Base-by-base conservation (phyloP, 2,329 filamentous ascomycete species). In the Thermothelomyces thermophilus region DNA sequence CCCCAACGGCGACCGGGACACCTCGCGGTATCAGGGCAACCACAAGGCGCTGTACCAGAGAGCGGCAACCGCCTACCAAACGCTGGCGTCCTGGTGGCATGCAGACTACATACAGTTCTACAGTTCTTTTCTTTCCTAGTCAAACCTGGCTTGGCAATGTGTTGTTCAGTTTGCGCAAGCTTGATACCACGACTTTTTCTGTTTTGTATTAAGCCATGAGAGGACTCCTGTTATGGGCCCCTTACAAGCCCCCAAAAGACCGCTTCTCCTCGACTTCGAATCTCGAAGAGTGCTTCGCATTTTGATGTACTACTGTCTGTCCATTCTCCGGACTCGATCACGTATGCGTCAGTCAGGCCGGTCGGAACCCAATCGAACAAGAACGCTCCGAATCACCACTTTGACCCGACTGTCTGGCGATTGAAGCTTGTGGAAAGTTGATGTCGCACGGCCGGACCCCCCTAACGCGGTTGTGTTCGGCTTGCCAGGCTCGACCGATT, bases 311-410 rank as follows among this genome's bases (percentile, higher is more conserved):
- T n/a, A n/a, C n/a, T n/a, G n/a, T n/a, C n/a, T 2, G 58, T 64
- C 64, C 66, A 70, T 24, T 71, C 58, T 0, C 79, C 79, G 5
- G 73, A 64, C 46, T 84, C 78, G 3, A 74, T 78, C 28, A 80
- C 63, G 57, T 80, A 83, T 0, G 64, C 63, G 58, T 82, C 71
- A 5, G 83, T 66, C 36, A 81, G 60, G 8, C 59, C 50, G 0
- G 71, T 60, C 1, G 75, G 70, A 36, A 82, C 68, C 79, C 78
- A 83, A 65, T 84, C 80, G 42, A 83, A 82, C n/a, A 52, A 79
- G 80, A n/a, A 75, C 59, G 57, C 78, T 78, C 35, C 63, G 68
- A 43, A 77, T 65, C 14, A 57, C 52, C 11, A 73, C 55, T n/a
- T 55, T 53, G 2, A 56, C 50, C 17, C 55, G 20, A 24, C 34